These are phyloP conservation scores for Candida frijolesensis DNA, from an alignment of 1,139 yeast species.

Conservation along the genomic window DNA sequence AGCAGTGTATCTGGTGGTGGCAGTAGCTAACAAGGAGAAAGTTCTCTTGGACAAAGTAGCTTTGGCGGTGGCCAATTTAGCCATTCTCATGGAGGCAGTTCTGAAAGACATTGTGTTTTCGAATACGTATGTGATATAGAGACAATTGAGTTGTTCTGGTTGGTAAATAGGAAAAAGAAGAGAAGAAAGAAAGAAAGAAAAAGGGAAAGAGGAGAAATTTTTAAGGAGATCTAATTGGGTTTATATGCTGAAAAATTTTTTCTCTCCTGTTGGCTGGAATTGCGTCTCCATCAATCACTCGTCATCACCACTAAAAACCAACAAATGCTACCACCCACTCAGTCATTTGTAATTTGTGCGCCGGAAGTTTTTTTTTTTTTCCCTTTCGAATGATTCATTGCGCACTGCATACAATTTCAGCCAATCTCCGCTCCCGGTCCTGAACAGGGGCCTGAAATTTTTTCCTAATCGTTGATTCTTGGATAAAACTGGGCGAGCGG, in stretches of 20 bases:
- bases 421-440: constrained; percentile 5
- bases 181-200: neutral
- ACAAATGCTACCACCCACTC: neutral
- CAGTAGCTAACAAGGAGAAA: constrained; percentile 58
- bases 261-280: neutral
- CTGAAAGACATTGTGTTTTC: constrained; percentile 54
- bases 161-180: constrained; percentile 1
- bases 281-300: neutral
- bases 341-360: neutral
- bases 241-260: constrained; percentile 12
- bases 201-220: constrained; percentile 5
- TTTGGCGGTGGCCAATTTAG: constrained; percentile 58
- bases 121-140: constrained; percentile 5
- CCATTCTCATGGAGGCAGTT: constrained; percentile 62
- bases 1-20: constrained; percentile 43
- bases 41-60: constrained; percentile 66
- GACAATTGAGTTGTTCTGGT: neutral
- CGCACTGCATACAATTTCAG: constrained; percentile 9
- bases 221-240: constrained; percentile 6
- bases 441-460: constrained; percentile 1
- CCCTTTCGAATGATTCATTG: constrained; percentile 2
- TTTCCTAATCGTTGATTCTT: neutral
- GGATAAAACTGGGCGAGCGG: constrained; percentile 5
- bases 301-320: neutral
- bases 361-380: neutral